These are phyloP conservation scores for Onygena corvina DNA, from an alignment of 2,329 filamentous ascomycete genomes.

Conservation along the genomic window DNA sequence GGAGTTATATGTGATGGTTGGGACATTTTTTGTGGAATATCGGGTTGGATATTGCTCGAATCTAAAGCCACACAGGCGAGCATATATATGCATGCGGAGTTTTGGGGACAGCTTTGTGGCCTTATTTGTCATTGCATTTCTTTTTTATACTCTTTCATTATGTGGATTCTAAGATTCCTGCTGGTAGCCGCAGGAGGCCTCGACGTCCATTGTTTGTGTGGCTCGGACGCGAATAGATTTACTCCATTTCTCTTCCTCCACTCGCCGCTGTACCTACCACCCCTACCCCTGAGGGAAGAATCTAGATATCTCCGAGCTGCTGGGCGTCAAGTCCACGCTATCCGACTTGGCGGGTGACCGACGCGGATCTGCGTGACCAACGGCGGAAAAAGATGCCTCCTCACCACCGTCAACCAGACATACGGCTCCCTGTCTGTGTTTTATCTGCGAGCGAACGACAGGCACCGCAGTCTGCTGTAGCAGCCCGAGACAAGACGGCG, in stretches of 20 bases:
- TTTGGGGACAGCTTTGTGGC: background rate
- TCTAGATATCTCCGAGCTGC: background rate
- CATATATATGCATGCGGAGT: conserved; percentile 6
- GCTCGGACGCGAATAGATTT: no score
- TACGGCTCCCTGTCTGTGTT: background rate
- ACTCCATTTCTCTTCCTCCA: no score
- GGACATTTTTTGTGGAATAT: background rate
- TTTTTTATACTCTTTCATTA: background rate
- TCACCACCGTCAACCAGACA: background rate
- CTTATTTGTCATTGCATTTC: background rate
- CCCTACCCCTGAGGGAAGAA: no score
- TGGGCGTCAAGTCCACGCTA: background rate
- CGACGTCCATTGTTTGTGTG: no score
- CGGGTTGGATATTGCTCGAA: background rate
- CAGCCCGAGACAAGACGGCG: background rate
- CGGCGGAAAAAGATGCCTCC: background rate
- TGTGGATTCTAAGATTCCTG: no score
- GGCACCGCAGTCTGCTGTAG: background rate
- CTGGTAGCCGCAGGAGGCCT: no score
- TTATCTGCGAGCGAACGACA: background rate
- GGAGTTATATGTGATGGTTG: background rate
- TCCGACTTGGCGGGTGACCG: conserved; percentile 4
- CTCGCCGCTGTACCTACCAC: no score
- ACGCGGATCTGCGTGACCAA: background rate
- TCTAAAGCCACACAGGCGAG: conserved; percentile 1